phyloP scores from a whole-genome alignment of 805 yeast genomes.

The Candida caryicola region DNA sequence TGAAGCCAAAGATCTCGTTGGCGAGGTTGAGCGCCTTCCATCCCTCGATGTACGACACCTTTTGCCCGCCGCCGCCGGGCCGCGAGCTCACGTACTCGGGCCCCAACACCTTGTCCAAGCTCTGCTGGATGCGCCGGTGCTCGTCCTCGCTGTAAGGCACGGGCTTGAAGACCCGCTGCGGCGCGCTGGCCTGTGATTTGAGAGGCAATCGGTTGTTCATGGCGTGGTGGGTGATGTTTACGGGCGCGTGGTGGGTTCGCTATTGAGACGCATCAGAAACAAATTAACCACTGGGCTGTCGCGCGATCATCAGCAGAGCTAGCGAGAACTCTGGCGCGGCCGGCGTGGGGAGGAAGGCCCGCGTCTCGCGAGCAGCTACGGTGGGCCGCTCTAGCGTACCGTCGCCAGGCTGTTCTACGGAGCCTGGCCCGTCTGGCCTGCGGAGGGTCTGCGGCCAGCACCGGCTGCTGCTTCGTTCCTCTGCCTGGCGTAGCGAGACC shows the following conservation, averaged over 20 bases:
- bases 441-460: too few species aligned
- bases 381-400: too few species aligned
- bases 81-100: conserved; percentile 77
- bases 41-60: conserved; percentile 75
- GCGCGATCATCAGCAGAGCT: background rate
- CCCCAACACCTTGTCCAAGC: conserved; percentile 48
- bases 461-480: too few species aligned
- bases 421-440: too few species aligned
- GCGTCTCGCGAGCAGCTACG: too few species aligned
- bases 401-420: too few species aligned
- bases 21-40: conserved; percentile 81
- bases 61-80: conserved; percentile 69
- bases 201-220: conserved; percentile 2
- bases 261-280: background rate
- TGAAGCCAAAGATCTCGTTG: conserved; percentile 76
- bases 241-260: background rate
- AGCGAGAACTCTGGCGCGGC: too few species aligned
- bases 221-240: background rate
- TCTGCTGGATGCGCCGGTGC: conserved; percentile 30
- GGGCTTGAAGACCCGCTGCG: conserved; percentile 15
- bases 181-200: conserved; percentile 7
- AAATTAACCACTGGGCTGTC: background rate
- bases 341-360: too few species aligned
- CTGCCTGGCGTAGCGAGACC: too few species aligned
- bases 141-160: conserved; percentile 33